Evolutionary conservation across 2,329 filamentous ascomycete genomes (phyloP), one percentile per base, ranked within the genome.

Genomic region (Nigrospora sphaerica): DNA sequence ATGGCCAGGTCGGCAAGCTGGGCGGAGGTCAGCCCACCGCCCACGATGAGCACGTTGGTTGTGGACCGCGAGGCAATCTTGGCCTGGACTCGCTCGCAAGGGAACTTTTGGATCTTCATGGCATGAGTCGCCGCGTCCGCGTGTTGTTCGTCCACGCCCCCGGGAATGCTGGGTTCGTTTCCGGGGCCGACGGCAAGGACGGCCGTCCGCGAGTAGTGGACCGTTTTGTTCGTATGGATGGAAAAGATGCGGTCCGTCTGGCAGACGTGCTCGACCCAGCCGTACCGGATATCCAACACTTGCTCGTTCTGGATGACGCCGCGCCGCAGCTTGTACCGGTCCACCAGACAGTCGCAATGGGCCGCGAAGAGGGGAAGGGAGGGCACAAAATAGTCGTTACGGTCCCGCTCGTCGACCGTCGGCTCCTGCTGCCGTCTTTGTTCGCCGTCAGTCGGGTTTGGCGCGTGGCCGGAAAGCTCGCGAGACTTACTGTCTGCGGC

Each of bases 21-120:
- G 0, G 86, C 85, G 18, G 85, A 86, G 0, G 87, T 90, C 4
- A 92, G 66, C 0, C 88, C 88, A 2, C 87, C 88, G 2, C 86
- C 86, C 5, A 92, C 73, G 10, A 92, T 74, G 9, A 90, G 70
- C 9, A 91, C 62, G 49, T 83, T 81, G 0, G 83, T 87, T n/a
- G 62, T 51, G 47, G 63, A 57, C 6, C 65, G 65, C 1, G 65
- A 61, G 6, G 68, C 65, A 11, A 88, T 78, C 46, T 80, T 81
- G 0, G 62, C 55, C 16, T 64, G 62, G 1, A 88, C 63, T 2
- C 73, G 57, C 0, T 68, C 61, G 42, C 78, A 74, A 0, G 84
- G 80, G 41, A 86, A 78, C 1, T 68, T 60, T 23, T 73, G 70
- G 40, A 86, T 79, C 33, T 83, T 73, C 69, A 85, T 78, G 41